Evolutionary conservation across 352 stramenopile species (phyloP).

Genomic region (Pythium chondricola): DNA sequence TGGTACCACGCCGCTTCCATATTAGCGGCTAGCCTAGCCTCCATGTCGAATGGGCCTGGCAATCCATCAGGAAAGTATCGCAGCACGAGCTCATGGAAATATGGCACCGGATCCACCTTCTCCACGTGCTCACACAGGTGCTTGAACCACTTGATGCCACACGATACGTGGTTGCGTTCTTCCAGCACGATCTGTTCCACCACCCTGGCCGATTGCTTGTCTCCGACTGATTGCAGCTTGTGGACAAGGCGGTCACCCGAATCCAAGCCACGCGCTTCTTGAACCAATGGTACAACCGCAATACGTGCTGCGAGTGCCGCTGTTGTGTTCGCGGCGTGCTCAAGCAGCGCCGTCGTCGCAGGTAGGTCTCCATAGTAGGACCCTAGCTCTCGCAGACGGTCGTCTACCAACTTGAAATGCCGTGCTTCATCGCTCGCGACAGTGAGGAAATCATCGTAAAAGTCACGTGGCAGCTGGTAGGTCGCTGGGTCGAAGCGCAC

Average conservation of each 20-base stretch:
- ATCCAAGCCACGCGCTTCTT: constrained; percentile 74
- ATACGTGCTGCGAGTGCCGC: constrained; percentile 59
- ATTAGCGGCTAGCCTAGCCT: constrained; percentile 54
- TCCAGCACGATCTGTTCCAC: constrained; percentile 78
- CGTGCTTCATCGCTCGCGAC: constrained; percentile 69
- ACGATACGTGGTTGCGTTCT: constrained; percentile 68
- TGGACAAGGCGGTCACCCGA: constrained; percentile 70
- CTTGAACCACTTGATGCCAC: constrained; percentile 79
- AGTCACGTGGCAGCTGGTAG: constrained; percentile 42
- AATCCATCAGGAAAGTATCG: constrained; percentile 73
- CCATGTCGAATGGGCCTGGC: constrained; percentile 71
- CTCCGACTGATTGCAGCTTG: constrained; percentile 61
- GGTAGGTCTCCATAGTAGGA: constrained; percentile 65
- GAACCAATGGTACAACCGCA: constrained; percentile 73
- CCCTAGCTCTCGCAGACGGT: constrained; percentile 48
- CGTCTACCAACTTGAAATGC: constrained; percentile 77
- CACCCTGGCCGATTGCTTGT: constrained; percentile 53
- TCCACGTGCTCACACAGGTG: constrained; percentile 38
- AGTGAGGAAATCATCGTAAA: constrained; percentile 70
- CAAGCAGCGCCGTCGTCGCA: constrained; percentile 56
- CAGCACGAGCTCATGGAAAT: constrained; percentile 79
- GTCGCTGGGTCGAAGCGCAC: constrained; percentile 61
- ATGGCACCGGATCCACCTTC: constrained; percentile 41
- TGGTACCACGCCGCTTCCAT: constrained; percentile 75
- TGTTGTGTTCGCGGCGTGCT: constrained; percentile 69